phyloP scores from a whole-genome alignment of 768 basidiomycete genomes.

The Leccinum broughii region DNA sequence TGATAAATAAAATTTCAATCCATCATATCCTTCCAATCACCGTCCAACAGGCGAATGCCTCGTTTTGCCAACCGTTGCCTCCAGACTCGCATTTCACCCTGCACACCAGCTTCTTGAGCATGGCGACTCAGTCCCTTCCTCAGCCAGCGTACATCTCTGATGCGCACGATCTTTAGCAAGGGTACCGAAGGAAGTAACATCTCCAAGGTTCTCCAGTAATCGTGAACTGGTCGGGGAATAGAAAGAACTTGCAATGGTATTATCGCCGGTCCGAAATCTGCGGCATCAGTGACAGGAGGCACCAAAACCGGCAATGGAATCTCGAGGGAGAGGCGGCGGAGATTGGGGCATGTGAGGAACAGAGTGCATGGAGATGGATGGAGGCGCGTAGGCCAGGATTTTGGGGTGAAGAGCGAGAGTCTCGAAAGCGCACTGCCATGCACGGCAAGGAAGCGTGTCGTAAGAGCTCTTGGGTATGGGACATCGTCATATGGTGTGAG shows the following conservation, averaged over 20 bases:
- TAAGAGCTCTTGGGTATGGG: constrained; percentile 56
- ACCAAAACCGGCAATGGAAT: constrained; percentile 57
- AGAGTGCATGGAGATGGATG: constrained; percentile 54
- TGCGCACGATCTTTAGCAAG: constrained; percentile 53
- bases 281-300: constrained; percentile 23
- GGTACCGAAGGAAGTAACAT: constrained; percentile 57
- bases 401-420: constrained; percentile 66
- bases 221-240: constrained; percentile 67
- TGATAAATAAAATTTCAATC: constrained; percentile 9
- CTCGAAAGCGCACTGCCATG: constrained; percentile 63
- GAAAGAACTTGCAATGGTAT: constrained; percentile 61
- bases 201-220: constrained; percentile 60
- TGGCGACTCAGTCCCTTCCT: constrained; percentile 60
- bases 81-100: constrained; percentile 79
- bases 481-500: constrained; percentile 76
- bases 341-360: constrained; percentile 49
- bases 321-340: constrained; percentile 75
- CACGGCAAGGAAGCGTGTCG: constrained; percentile 54
- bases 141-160: constrained; percentile 73
- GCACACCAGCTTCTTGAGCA: constrained; percentile 74
- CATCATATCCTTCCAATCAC: constrained; percentile 62
- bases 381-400: constrained; percentile 62
- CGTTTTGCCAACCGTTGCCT: constrained; percentile 56
- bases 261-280: constrained; percentile 31
- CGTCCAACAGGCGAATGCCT: constrained; percentile 65